Evolutionary conservation across 129 eudicot genomes (phyloP).

Genomic region (Silybum marianum): DNA sequence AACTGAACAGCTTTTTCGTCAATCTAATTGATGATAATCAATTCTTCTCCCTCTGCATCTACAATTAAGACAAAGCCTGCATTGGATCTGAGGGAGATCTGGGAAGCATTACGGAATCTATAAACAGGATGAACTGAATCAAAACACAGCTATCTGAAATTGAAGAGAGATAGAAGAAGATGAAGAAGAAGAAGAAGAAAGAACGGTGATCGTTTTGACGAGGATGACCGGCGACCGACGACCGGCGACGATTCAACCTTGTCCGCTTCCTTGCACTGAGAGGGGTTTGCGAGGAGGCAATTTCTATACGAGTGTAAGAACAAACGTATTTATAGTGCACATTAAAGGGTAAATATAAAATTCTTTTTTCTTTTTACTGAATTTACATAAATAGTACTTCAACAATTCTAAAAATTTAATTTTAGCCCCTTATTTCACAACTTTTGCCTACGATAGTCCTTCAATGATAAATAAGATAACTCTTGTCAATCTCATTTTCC

Average conservation of each 20-base stretch:
- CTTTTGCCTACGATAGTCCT: background rate
- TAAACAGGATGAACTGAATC: slow-evolving; percentile 9
- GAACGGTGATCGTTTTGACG: background rate
- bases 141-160: background rate
- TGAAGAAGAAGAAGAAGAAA: background rate
- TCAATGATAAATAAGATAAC: background rate
- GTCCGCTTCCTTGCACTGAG: background rate
- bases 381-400: slow-evolving; percentile 4
- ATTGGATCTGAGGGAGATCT: slow-evolving; percentile 39
- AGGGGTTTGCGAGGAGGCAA: slow-evolving; percentile 17
- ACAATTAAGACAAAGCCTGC: background rate
- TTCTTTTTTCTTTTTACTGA: background rate
- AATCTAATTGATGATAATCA: background rate
- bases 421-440: background rate
- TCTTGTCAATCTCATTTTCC: background rate
- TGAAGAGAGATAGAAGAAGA: slow-evolving; percentile 5
- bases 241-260: slow-evolving; percentile 25
- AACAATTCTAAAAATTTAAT: background rate
- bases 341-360: slow-evolving; percentile 17
- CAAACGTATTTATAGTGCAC: slow-evolving; percentile 22
- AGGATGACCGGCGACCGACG: slow-evolving; percentile 18
- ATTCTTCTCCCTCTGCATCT: background rate
- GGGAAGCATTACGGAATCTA: slow-evolving; percentile 30
- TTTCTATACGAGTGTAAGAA: slow-evolving; percentile 6
- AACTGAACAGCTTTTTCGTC: background rate